phyloP scores from a whole-genome alignment of 805 yeast genomes.

The Schwanniomyces yamadae region DNA sequence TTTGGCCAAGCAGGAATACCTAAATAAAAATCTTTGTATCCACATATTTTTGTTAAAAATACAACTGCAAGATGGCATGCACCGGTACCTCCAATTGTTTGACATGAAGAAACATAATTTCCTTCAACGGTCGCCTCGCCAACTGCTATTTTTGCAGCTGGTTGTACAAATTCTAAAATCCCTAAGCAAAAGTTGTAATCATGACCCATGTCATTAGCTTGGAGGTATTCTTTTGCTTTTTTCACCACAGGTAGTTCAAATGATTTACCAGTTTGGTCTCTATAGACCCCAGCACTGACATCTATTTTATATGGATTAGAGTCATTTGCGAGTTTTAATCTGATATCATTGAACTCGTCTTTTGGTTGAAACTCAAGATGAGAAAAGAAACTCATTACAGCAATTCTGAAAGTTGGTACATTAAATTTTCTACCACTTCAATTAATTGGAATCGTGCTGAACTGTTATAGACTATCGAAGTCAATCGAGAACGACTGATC shows the following conservation, averaged over 20 bases:
- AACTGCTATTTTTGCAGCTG: constrained; percentile 22
- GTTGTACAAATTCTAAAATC: constrained; percentile 4
- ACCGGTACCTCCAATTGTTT: constrained; percentile 29
- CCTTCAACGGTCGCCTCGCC: constrained; percentile 17
- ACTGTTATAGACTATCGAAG: too few relatives aligned
- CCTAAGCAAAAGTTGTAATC: constrained; percentile 6
- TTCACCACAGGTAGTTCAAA: constrained; percentile 28
- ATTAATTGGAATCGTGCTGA: too few relatives aligned
- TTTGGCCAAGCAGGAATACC: constrained; percentile 29
- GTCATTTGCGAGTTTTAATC: constrained; percentile 1
- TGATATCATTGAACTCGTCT: constrained; percentile 8
- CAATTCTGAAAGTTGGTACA: too few relatives aligned
- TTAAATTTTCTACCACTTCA: too few relatives aligned
- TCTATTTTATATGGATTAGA: constrained; percentile 5
- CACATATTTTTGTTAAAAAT: constrained; percentile 15
- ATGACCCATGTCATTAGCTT: constrained; percentile 1
- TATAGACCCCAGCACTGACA: constrained; percentile 35
- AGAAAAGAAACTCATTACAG: constrained; percentile 4
- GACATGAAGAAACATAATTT: constrained; percentile 21
- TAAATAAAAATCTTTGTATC: constrained; percentile 18
- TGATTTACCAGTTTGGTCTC: constrained; percentile 24
- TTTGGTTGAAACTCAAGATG: constrained; percentile 4
- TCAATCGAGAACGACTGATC: too few relatives aligned
- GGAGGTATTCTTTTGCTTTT: constrained; percentile 23
- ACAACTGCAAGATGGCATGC: constrained; percentile 25